Evolutionary conservation across 352 stramenopile species (phyloP), one percentile per base, ranked within the genome.

Genomic region (Pythium rhizo-oryzae): DNA sequence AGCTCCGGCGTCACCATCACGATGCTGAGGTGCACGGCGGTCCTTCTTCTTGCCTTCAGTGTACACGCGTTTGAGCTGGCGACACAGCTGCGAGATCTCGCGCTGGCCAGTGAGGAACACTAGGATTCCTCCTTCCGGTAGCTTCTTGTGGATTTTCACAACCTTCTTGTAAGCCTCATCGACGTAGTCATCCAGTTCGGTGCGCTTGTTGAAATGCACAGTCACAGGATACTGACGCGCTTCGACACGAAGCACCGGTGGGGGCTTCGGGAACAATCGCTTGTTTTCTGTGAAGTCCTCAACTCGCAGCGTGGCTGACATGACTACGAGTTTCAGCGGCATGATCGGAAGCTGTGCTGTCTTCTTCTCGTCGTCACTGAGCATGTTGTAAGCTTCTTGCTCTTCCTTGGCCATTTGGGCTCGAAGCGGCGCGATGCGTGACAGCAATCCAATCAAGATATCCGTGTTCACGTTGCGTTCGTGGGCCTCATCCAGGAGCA

Each of bases 241-340:
- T 35, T 97, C 84, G 49, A 99, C 92, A 25, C 90, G 96, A 23
- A 99, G 85, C 55, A 99, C 87, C 7, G 92, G 92, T 46, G 97
- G 97, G 18, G 85, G 80, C 47, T 63, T 82, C 11, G 91, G 87
- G 70, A 99, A 99, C 56, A 99, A 78, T 24, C 84, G 77, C 51
- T 83, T 75, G 74, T 99, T 99, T 47, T 97, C 80, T 2, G 92
- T 98, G 64, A 99, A 99, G 76, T 99, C 97, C 70, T 98, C 87
- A 0, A 99, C 97, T n/a, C 97, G 83, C 55, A 99, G 78, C 8
- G 98, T 99, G 3, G 98, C 98, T 30, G 95, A 99, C 98, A 99
- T 99, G 68, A 99, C 94, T 4, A 94, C 85, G 50, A 95, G 77
- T 59, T 94, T 94, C 23, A 94, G 72, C 2, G 85, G 82, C 35